phyloP scores from a whole-genome alignment of 2,329 filamentous ascomycete species.

The Aspergillus novofumigatus region DNA sequence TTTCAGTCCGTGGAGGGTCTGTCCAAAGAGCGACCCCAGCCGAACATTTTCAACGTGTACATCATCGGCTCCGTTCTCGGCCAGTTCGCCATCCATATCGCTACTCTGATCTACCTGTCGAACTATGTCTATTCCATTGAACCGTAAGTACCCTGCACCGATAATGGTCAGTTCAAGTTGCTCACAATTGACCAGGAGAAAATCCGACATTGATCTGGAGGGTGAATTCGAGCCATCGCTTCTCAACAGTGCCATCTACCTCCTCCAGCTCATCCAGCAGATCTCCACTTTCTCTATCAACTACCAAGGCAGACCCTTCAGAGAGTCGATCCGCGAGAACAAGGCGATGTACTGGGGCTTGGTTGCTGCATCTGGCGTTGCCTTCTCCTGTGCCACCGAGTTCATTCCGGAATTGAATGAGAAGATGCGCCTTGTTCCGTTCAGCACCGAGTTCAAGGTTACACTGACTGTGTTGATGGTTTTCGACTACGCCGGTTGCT shows the following conservation, averaged over 20 bases:
- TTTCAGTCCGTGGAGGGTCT: conserved; percentile 77
- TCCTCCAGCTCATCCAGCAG: conserved; percentile 96
- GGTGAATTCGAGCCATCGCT: conserved; percentile 90
- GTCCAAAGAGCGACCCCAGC: conserved; percentile 94
- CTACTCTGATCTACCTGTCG: conserved; percentile 89
- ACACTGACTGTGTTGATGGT: conserved; percentile 83
- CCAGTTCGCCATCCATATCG: conserved; percentile 94
- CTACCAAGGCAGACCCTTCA: conserved; percentile 97
- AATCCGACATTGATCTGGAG: conserved; percentile 75
- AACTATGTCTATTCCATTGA: conserved; percentile 80
- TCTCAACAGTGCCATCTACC: conserved; percentile 94
- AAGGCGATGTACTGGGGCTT: conserved; percentile 98
- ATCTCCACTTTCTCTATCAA: conserved; percentile 99
- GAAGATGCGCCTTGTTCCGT: conserved; percentile 87
- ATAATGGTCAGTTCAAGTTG: conserved; percentile 22
- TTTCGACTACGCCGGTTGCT: conserved; percentile 82
- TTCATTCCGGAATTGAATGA: conserved; percentile 94
- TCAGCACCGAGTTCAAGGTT: conserved; percentile 80
- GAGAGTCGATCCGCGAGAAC: conserved; percentile 92
- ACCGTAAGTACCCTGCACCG: conserved; percentile 58
- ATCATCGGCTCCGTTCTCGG: conserved; percentile 97
- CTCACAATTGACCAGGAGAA: conserved; percentile 42
- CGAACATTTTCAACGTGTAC: conserved; percentile 98
- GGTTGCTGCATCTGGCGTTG: conserved; percentile 79
- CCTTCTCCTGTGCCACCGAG: conserved; percentile 91